Evolutionary conservation across 1,284 basidiomycete genomes (phyloP).

Genomic region (Marasmius sp.): DNA sequence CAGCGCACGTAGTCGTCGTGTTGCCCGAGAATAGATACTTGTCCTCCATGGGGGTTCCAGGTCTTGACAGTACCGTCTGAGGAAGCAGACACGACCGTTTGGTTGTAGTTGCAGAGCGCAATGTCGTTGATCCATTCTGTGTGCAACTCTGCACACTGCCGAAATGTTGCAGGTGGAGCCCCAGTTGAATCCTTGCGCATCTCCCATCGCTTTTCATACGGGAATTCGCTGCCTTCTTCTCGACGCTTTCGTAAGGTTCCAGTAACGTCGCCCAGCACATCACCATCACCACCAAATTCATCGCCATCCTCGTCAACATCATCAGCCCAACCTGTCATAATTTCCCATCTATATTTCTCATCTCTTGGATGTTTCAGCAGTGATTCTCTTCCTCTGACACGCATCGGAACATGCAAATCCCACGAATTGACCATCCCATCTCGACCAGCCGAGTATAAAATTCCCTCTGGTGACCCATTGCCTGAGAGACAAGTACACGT

Average conservation of each 20-base stretch:
- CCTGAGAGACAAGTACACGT: constrained; percentile 74
- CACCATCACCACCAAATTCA: constrained; percentile 67
- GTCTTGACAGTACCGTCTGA: constrained; percentile 94
- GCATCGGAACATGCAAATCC: constrained; percentile 79
- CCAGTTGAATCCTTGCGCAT: constrained; percentile 44
- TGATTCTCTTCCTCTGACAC: constrained; percentile 31
- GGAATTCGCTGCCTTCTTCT: constrained; percentile 35
- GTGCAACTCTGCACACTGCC: constrained; percentile 84
- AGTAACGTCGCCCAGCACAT: constrained; percentile 73
- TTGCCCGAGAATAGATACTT: constrained; percentile 76
- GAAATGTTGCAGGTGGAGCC: constrained; percentile 59
- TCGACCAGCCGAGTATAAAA: constrained; percentile 90
- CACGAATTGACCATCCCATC: constrained; percentile 92
- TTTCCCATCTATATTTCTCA: constrained; percentile 61
- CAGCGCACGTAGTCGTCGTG: constrained; percentile 94
- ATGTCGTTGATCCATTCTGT: constrained; percentile 98
- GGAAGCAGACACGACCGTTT: constrained; percentile 95
- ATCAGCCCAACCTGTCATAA: constrained; percentile 80
- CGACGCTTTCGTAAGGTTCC: constrained; percentile 31
- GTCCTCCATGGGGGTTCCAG: constrained; percentile 83
- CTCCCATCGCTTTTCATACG: constrained; percentile 80
- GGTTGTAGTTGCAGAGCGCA: constrained; percentile 88
- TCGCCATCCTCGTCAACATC: constrained; percentile 56
- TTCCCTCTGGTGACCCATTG: constrained; percentile 72
- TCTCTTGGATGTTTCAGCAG: constrained; percentile 24